A percentile compares a stretch with the other conserved stretches of the same genome.
These are phyloP conservation scores for Boletus reticulatus DNA, from an alignment of 768 basidiomycete genomes.

Conservation along the genomic window DNA sequence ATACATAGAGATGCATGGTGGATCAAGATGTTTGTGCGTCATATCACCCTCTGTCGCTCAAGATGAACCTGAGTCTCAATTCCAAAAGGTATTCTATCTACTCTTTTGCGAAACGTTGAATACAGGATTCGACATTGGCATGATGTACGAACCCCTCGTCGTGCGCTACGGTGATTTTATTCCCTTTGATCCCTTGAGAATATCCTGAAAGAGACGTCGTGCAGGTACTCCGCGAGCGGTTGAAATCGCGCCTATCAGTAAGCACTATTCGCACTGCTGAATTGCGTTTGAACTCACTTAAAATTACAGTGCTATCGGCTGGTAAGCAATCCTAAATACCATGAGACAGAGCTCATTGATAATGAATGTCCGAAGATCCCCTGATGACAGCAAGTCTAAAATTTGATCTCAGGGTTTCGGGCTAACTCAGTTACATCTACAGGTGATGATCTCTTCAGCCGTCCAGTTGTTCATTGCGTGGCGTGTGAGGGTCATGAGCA, in stretches of 20 bases:
- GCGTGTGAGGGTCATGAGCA: constrained; percentile 37
- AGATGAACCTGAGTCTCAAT: neutral
- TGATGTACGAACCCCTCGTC: constrained; percentile 49
- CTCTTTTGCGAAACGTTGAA: constrained; percentile 50
- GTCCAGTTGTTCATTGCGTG: constrained; percentile 50
- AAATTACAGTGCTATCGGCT: constrained; percentile 9
- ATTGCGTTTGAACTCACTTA: constrained; percentile 20
- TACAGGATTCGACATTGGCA: constrained; percentile 43
- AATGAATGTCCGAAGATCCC: constrained; percentile 34
- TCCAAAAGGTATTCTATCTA: constrained; percentile 39
- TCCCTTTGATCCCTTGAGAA: neutral
- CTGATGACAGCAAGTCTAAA: constrained; percentile 38
- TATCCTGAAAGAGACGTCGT: constrained; percentile 23
- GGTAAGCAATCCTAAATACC: constrained; percentile 5
- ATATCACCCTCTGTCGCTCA: neutral
- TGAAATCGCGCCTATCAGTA: constrained; percentile 2
- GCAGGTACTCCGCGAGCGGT: constrained; percentile 19
- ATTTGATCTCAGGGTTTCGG: neutral
- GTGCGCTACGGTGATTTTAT: constrained; percentile 39
- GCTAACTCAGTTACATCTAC: neutral
- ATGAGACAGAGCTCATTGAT: neutral
- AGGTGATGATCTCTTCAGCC: constrained; percentile 45
- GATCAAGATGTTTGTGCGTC: constrained; percentile 46
- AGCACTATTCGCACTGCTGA: neutral
- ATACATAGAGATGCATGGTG: constrained; percentile 42